Evolutionary conservation across 2,329 filamentous ascomycete genomes (phyloP).

Genomic region (Rhytidhysteron rufulum): DNA sequence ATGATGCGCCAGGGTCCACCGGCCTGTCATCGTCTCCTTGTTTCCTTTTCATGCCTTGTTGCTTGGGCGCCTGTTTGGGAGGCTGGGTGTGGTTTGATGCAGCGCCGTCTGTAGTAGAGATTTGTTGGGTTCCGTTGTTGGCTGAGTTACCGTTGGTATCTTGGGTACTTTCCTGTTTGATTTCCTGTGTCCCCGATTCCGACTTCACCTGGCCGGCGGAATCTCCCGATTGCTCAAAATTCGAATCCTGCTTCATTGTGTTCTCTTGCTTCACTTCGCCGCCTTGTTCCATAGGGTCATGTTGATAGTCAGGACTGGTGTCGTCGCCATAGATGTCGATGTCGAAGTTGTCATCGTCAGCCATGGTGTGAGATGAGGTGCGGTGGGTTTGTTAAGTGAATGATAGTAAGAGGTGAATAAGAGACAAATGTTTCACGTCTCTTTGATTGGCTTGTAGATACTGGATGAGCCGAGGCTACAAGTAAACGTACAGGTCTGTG

Average conservation of each 20-base stretch:
- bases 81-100: constrained; percentile 32
- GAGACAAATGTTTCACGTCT: constrained; percentile 18
- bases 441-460: constrained; percentile 38
- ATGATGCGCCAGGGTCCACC: constrained; percentile 57
- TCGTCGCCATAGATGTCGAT: constrained; percentile 68
- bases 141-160: constrained; percentile 9
- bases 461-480: constrained; percentile 31
- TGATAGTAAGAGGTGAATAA: constrained; percentile 9
- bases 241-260: constrained; percentile 29
- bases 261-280: constrained; percentile 24
- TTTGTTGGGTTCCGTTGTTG: constrained; percentile 38
- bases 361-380: constrained; percentile 31
- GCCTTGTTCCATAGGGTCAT: constrained; percentile 12
- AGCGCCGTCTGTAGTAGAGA: constrained; percentile 41
- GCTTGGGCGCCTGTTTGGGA: constrained; percentile 43
- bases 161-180: constrained; percentile 21
- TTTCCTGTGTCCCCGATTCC: constrained; percentile 9
- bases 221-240: constrained; percentile 14
- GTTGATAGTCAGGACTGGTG: constrained; percentile 28
- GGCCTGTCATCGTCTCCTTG: constrained; percentile 52
- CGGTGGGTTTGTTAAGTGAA: constrained; percentile 9
- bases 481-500: constrained; percentile 36
- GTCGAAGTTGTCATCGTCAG: constrained; percentile 66
- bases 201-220: constrained; percentile 10
- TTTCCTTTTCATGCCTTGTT: constrained; percentile 61